Percentiles rank a stretch among this genome's conserved stretches.
These are phyloP conservation scores for Hanseniaspora guilliermondii DNA, from an alignment of 805 yeast species.

Conservation along the genomic window DNA sequence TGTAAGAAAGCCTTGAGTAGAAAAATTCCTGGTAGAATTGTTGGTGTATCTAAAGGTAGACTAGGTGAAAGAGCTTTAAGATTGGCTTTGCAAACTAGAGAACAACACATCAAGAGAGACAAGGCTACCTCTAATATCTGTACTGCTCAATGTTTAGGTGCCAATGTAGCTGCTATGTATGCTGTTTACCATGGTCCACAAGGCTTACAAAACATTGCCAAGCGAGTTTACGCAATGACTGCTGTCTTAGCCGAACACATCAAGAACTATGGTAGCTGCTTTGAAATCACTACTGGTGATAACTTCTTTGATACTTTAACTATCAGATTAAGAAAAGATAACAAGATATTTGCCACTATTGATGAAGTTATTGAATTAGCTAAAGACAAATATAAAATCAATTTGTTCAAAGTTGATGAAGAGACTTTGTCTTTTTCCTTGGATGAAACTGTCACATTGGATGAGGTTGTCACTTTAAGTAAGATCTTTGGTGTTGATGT, in stretches of 20 bases:
- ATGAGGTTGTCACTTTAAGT: slow-evolving; percentile 48
- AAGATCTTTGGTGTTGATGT: slow-evolving; percentile 43
- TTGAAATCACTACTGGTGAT: slow-evolving; percentile 28
- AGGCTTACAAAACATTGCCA: slow-evolving; percentile 69
- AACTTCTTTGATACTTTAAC: slow-evolving; percentile 76
- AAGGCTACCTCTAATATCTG: slow-evolving; percentile 96
- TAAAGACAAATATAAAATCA: slow-evolving; percentile 50
- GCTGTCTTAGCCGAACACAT: slow-evolving; percentile 55
- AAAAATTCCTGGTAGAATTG: slow-evolving; percentile 92
- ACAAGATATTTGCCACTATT: slow-evolving; percentile 28
- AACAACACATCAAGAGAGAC: slow-evolving; percentile 94
- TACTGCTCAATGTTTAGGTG: slow-evolving; percentile 93
- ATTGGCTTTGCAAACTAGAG: slow-evolving; percentile 92
- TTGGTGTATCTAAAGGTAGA: slow-evolving; percentile 86
- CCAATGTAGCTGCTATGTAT: slow-evolving; percentile 90
- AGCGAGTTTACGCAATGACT: slow-evolving; percentile 63
- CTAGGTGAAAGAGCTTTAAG: slow-evolving; percentile 81
- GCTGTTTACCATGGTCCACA: slow-evolving; percentile 93
- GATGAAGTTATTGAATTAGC: slow-evolving; percentile 49
- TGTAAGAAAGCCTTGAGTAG: slow-evolving; percentile 70
- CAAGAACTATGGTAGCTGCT: slow-evolving; percentile 17
- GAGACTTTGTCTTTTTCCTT: slow-evolving; percentile 59
- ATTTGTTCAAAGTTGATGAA: slow-evolving; percentile 57
- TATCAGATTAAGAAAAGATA: slow-evolving; percentile 37
- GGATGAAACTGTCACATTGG: slow-evolving; percentile 71